Base-by-base conservation (phyloP, 225 moss, liverwort and hornwort genomes). In the Pseudoscleropodium purum region DNA sequence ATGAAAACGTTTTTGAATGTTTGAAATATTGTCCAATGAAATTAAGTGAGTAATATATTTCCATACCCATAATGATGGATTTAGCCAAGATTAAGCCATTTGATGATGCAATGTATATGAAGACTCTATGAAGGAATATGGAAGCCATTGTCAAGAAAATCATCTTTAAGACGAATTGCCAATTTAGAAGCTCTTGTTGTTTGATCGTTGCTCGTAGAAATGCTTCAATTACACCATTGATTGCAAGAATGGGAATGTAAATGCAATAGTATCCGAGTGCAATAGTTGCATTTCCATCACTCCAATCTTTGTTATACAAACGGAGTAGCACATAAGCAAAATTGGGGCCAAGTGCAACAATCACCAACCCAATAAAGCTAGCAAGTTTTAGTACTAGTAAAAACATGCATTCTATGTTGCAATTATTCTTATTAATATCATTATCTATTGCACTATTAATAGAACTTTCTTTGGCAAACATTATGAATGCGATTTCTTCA, bases 401-500 rank as follows among this genome's bases (percentile, higher is more conserved):
- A 43, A 96, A 90, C 63, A 91, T 92, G 75, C 77, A 91, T 77
- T 98, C 97, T 19, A 90, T 88, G 52, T 91, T 93, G 66, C 79
- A 86, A 77, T 91, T 91, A 19, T 88, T 90, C 61, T 74, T 90
- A 79, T 31, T 80, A 9, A 10, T 47, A 52, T 26, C 11, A 17
- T 67, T 27, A 19, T 51, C 18, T 9, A 9, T 54, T 51, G 47
- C 7, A 68, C 13, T 27, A 27, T 0, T 13, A 18, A 81, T 84
- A 76, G 77, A 87, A 81, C 88, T 94, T 84, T 91, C 92, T 84
- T 93, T 96, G 11, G 94, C 95, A 87, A 98, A 96, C 96, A 96
- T 95, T 87, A 91, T 95, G 47, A 98, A 97, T 49, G 92, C 93
- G 89, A 95, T 95, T 91, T 98, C 96, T 86, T 98, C 98, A 91